These are phyloP conservation scores for Senna tora DNA, from an alignment of 306 rosid species.

Conservation along the genomic window DNA sequence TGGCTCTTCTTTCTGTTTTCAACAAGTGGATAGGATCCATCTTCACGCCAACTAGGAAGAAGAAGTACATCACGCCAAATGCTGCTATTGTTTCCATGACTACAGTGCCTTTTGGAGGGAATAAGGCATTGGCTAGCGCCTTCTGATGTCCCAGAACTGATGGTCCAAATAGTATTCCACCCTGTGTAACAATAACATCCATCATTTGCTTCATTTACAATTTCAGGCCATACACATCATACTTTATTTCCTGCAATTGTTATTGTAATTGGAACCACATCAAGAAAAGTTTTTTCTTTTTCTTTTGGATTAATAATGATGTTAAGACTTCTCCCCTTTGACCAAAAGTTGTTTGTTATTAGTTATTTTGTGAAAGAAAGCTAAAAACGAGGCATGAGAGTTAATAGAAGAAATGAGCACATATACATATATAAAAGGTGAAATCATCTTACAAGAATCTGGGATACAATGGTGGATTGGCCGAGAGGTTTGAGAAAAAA, in stretches of 20 bases:
- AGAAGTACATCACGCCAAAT: conserved; percentile 58
- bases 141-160: conserved; percentile 50
- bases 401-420: neutral
- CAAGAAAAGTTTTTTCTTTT: no score
- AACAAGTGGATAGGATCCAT: conserved; percentile 42
- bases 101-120: conserved; percentile 47
- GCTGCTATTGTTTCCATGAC: conserved; percentile 47
- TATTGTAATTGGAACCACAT: no score
- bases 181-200: conserved; percentile 36
- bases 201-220: no score
- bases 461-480: conserved; percentile 68
- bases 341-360: no score
- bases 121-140: conserved; percentile 30
- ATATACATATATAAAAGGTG: no score
- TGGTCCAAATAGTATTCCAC: conserved; percentile 66
- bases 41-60: conserved; percentile 52
- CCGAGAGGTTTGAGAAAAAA: conserved; percentile 56
- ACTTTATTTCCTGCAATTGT: no score
- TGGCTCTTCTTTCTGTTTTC: conserved; percentile 48
- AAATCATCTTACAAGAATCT: conserved; percentile 67
- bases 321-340: no score
- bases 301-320: no score
- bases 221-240: no score
- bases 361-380: no score
- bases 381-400: no score